A percentile compares a stretch with the other conserved stretches of the same genome.
Conservation (phyloP, 805 yeast genomes). For the Debaryomyces prosopidis region DNA sequence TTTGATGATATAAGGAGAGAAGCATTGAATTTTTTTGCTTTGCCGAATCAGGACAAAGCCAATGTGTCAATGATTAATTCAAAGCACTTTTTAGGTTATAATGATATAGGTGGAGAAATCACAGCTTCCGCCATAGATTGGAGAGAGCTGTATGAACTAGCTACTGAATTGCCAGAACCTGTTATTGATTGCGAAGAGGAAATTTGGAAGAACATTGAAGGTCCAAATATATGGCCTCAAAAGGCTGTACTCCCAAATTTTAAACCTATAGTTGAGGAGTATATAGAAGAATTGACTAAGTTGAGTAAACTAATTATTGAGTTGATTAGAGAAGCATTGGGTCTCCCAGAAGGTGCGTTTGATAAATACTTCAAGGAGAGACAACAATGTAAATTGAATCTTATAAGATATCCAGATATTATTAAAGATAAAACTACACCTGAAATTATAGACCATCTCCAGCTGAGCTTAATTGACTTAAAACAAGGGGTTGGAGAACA, state of each 20-base stretch:
- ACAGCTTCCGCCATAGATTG: conserved; percentile 53
- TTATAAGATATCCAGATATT: conserved; percentile 56
- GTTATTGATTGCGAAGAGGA: conserved; percentile 25
- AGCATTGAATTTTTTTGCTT: conserved; percentile 42
- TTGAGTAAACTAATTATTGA: conserved; percentile 43
- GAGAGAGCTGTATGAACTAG: conserved; percentile 63
- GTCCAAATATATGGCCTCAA: conserved; percentile 57
- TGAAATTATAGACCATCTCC: conserved; percentile 13
- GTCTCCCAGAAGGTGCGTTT: conserved; percentile 43
- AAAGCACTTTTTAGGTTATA: conserved; percentile 60
- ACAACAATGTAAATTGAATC: conserved; percentile 52
- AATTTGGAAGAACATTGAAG: conserved; percentile 49
- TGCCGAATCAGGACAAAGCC: conserved; percentile 45
- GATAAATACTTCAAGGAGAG: conserved; percentile 50
- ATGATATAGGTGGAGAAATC: conserved; percentile 54
- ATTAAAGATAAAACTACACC: conserved; percentile 15
- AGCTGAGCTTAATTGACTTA: conserved; percentile 25
- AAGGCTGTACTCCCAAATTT: conserved; percentile 41
- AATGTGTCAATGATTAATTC: conserved; percentile 51
- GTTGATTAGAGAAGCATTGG: conserved; percentile 56
- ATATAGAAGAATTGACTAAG: conserved; percentile 45
- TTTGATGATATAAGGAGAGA: conserved; percentile 35
- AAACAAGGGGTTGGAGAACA: conserved; percentile 56
- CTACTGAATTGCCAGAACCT: conserved; percentile 49
- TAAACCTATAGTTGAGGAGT: conserved; percentile 37